phyloP scores from a whole-genome alignment of 208 protist genomes.

The Herpetomonas tarakana region DNA sequence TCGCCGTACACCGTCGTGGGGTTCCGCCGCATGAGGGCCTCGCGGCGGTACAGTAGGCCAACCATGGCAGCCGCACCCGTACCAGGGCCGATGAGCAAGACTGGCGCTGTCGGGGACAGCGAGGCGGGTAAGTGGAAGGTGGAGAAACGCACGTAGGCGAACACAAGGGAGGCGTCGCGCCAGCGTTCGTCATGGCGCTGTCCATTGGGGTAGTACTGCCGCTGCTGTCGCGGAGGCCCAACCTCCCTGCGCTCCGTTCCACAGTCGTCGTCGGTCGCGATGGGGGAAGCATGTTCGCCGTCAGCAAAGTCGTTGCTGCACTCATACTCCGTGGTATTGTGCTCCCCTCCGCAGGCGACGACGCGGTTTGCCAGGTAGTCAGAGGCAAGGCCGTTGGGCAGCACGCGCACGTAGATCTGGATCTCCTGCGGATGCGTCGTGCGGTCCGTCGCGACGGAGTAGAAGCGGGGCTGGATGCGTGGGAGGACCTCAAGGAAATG shows the following conservation, averaged over 20 bases:
- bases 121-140: constrained; percentile 82
- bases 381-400: constrained; percentile 75
- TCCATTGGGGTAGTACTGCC: too few species aligned
- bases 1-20: constrained; percentile 24
- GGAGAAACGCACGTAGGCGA: constrained; percentile 84
- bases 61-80: constrained; percentile 88
- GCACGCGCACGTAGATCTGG: constrained; percentile 79
- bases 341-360: constrained; percentile 11
- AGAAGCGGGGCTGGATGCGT: constrained; percentile 92
- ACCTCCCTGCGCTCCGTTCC: too few species aligned
- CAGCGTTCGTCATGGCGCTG: background rate
- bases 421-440: constrained; percentile 59
- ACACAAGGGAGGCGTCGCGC: constrained; percentile 19
- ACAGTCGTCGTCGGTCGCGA: constrained; percentile 4
- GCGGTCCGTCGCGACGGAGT: constrained; percentile 94
- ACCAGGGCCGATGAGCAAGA: constrained; percentile 93
- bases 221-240: too few species aligned
- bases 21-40: constrained; percentile 51
- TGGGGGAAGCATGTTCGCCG: too few species aligned
- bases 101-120: constrained; percentile 24
- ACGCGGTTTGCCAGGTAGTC: constrained; percentile 65
- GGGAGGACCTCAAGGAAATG: constrained; percentile 89
- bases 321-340: background rate
- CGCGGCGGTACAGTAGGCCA: constrained; percentile 70
- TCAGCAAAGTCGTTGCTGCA: background rate